A percentile compares a stretch with the other conserved stretches of the same genome.
Conservation (phyloP, 2,329 filamentous ascomycete species). For the Diaporthe citrichinensis region DNA sequence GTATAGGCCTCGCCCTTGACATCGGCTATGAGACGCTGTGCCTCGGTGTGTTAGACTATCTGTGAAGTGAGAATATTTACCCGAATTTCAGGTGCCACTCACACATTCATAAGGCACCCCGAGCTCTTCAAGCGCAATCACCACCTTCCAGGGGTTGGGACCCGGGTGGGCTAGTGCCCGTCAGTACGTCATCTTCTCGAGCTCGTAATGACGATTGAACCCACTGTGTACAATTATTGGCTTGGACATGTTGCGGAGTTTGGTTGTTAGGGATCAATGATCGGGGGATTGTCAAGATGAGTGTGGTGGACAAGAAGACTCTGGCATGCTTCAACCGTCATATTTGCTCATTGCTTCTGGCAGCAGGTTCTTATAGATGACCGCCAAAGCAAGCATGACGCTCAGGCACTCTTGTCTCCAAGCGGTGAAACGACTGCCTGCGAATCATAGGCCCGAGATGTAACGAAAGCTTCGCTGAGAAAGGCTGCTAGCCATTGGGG, state of each 20-base stretch:
- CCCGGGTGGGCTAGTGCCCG: slow-evolving; percentile 16
- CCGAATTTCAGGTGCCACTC: slow-evolving; percentile 38
- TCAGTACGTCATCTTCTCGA: not conserved
- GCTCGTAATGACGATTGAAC: not conserved
- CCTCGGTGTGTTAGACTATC: not conserved
- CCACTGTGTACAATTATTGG: slow-evolving; percentile 14
- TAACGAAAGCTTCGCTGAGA: not conserved
- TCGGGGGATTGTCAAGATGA: not conserved
- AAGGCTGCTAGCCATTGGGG: not conserved
- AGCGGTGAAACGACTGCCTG: slow-evolving; percentile 8
- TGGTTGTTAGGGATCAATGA: no score
- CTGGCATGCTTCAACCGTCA: not conserved
- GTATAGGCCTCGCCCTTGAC: slow-evolving; percentile 30
- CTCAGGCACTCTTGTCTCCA: not conserved
- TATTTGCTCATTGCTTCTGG: not conserved
- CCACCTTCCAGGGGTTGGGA: slow-evolving; percentile 51
- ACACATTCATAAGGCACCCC: slow-evolving; percentile 48
- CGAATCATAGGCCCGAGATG: not conserved
- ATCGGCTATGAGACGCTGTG: slow-evolving; percentile 4
- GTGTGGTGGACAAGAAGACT: not conserved
- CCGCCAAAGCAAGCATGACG: not conserved
- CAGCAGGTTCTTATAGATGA: slow-evolving; percentile 11
- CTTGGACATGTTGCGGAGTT: no score
- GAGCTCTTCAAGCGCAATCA: slow-evolving; percentile 51
- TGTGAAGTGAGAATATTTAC: no score